Evolutionary conservation across 345 rosid species (phyloP).

Genomic region (Ricinus communis): DNA sequence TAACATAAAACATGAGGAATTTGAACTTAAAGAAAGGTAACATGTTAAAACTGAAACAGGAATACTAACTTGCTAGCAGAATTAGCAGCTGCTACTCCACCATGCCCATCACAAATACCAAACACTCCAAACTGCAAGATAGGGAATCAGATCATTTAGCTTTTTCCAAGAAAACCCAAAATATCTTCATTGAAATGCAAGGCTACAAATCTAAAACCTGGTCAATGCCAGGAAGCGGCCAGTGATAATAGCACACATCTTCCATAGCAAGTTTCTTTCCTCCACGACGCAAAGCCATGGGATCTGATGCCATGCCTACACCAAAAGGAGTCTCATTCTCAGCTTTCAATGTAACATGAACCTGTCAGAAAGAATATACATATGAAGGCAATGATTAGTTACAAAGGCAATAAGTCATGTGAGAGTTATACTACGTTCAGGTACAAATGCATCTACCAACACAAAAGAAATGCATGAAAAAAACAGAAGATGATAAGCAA

Average conservation of each 20-base stretch:
- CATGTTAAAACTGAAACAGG: constrained; percentile 20
- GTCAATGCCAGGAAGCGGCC: constrained; percentile 86
- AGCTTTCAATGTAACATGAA: constrained; percentile 56
- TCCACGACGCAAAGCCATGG: constrained; percentile 94
- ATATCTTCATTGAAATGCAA: neutral
- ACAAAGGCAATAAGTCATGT: neutral
- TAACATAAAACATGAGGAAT: neutral
- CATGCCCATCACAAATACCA: constrained; percentile 98
- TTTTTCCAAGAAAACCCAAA: constrained; percentile 13
- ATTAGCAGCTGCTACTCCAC: constrained; percentile 86
- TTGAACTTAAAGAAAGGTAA: constrained; percentile 16
- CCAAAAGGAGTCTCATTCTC: constrained; percentile 61
- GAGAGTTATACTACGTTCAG: neutral
- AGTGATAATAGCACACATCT: constrained; percentile 83
- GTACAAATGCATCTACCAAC: neutral
- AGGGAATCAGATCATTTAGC: constrained; percentile 7
- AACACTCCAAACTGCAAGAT: constrained; percentile 84
- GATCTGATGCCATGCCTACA: constrained; percentile 89
- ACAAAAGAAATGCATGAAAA: constrained; percentile 15
- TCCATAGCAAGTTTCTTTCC: constrained; percentile 95
- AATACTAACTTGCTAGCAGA: constrained; percentile 86
- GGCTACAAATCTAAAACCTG: constrained; percentile 52
- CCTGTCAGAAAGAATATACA: constrained; percentile 44
- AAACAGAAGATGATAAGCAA: neutral
- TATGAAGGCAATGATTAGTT: neutral